Evolutionary conservation across 345 rosid species (phyloP), one percentile per base, ranked within the genome.

Genomic region (Ceriops decandra): DNA sequence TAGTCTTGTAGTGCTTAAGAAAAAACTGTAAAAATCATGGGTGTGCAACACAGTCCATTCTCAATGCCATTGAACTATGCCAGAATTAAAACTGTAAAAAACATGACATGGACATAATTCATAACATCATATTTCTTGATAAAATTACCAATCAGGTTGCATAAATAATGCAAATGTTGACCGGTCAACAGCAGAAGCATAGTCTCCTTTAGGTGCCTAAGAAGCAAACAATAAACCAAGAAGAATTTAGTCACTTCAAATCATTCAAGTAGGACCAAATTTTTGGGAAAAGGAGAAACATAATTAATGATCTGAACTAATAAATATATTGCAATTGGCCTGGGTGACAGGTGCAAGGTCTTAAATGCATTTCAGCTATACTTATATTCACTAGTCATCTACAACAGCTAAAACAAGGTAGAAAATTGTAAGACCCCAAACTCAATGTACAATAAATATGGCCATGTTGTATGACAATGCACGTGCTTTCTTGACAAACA

Each of bases 121-220:
- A 42, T 27, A 1, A 32, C 26, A 22, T 52, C 54, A 51, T 46
- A 24, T 56, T 15, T 8, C 49, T 33, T 53, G 59, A 61, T 26
- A 13, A 31, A 51, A 71, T 32, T 87, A 90, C 97, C 98, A 93
- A 76, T 93, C 97, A 42, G 96, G 98, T 80, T 93, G 96, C 97
- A 90, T 93, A 80, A 90, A 90, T 61, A 93, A 82, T 75, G 98
- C 95, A 78, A 89, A 93, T 51, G 97, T 89, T 17, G 98, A 89
- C 52, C 95, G 81, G 59, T 90, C 95, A 73, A 93, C 72, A 54
- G 91, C 88, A 52, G 67, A 62, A 78, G 87, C 82, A 17, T 78
- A 85, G 60, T 80, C 89, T 75, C 93, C 98, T 69, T 79, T 80
- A 57, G 97, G 92, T 20, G 98, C 96, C 98, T 93, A 70, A 68